Conservation (phyloP, 768 basidiomycete genomes). For the Trametes meyenii region DNA sequence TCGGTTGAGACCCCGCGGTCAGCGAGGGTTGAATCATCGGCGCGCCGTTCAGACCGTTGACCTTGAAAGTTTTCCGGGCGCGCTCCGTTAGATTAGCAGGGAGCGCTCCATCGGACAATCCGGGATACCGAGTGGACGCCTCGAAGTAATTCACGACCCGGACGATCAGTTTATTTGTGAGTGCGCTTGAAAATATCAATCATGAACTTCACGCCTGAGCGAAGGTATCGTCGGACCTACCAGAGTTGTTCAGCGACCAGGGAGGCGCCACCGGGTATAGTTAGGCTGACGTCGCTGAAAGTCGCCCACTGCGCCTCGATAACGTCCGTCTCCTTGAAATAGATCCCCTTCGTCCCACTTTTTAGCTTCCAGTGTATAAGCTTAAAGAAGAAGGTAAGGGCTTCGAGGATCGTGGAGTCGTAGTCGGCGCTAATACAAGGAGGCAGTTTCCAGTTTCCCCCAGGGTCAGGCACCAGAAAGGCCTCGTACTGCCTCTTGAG, state of each 20-base stretch:
- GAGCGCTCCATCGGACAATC: slow-evolving; percentile 38
- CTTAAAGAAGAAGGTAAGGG: slow-evolving; percentile 87
- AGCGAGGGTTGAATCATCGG: slow-evolving; percentile 23
- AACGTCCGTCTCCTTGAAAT: slow-evolving; percentile 98
- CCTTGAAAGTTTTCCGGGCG: slow-evolving; percentile 29
- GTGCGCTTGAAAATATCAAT: slow-evolving; percentile 53
- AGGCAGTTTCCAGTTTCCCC: slow-evolving; percentile 86
- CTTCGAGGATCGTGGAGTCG: slow-evolving; percentile 85
- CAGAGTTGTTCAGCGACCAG: slow-evolving; percentile 95
- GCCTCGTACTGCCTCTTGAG: slow-evolving; percentile 93
- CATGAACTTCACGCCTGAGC: neutral
- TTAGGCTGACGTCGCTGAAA: slow-evolving; percentile 89
- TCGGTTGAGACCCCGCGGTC: slow-evolving; percentile 27
- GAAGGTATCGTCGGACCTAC: slow-evolving; percentile 47
- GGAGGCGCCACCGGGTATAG: slow-evolving; percentile 82
- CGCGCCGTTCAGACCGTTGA: slow-evolving; percentile 19
- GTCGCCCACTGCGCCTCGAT: slow-evolving; percentile 96
- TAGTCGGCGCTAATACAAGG: slow-evolving; percentile 90
- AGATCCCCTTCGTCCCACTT: slow-evolving; percentile 86
- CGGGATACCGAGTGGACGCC: slow-evolving; percentile 83
- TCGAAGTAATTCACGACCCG: slow-evolving; percentile 95
- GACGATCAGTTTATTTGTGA: slow-evolving; percentile 91
- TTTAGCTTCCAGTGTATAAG: slow-evolving; percentile 96
- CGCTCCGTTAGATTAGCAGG: slow-evolving; percentile 15
- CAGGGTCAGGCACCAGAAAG: slow-evolving; percentile 85